Percentiles rank a stretch among this genome's conserved stretches.
Evolutionary conservation across 2,329 filamentous ascomycete genomes (phyloP).

Genomic region (Plectosphaerella plurivora): DNA sequence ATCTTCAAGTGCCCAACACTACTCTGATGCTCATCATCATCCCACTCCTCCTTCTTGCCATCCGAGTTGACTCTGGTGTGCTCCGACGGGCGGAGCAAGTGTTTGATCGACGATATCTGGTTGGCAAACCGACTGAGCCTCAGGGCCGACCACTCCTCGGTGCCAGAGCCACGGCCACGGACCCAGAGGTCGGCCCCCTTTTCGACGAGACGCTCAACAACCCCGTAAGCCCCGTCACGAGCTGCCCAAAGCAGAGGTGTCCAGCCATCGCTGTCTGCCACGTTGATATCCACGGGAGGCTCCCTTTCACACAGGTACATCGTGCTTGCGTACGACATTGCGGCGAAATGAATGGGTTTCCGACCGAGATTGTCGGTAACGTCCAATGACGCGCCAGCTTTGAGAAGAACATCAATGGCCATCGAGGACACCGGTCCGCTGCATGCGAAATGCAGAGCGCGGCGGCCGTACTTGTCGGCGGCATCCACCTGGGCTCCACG

Average conservation of each 20-base stretch:
- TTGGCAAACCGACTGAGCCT: constrained; percentile 9
- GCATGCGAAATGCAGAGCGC: constrained; percentile 1
- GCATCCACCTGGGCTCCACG: neutral
- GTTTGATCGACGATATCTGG: neutral
- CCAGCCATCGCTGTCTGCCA: constrained; percentile 13
- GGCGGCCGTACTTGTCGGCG: neutral
- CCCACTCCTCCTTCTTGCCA: constrained; percentile 8
- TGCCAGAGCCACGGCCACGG: constrained; percentile 1
- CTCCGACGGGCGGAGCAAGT: constrained; percentile 5
- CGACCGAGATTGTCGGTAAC: constrained; percentile 1
- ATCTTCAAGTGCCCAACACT: neutral
- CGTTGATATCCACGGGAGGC: constrained; percentile 2
- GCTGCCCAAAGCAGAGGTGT: constrained; percentile 14
- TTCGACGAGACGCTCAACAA: constrained; percentile 5
- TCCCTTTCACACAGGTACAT: neutral
- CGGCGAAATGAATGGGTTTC: constrained; percentile 2
- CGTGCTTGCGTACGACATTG: neutral
- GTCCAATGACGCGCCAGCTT: neutral
- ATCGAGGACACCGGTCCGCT: neutral
- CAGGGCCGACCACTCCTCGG: constrained; percentile 9
- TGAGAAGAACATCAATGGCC: neutral
- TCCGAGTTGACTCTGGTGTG: constrained; percentile 2
- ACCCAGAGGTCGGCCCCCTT: constrained; percentile 9
- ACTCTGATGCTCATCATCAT: constrained; percentile 4
- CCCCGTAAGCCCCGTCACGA: neutral